A percentile compares a stretch with the other conserved stretches of the same genome.
phyloP scores from a whole-genome alignment of 202 grass and related monocot species.

The Zizania palustris region DNA sequence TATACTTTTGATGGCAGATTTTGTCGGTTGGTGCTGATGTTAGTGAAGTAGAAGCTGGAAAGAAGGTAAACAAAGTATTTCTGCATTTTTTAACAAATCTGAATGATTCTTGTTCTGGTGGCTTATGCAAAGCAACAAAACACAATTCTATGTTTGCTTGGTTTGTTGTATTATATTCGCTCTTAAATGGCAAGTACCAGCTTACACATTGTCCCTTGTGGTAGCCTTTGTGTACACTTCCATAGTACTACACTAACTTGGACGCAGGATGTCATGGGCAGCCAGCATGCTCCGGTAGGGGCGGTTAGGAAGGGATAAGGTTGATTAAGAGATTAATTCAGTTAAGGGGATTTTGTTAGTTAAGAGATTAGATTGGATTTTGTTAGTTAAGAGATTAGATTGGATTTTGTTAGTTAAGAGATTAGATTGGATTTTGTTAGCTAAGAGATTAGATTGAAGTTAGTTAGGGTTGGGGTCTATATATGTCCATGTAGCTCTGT shows the following conservation, averaged over 20 bases:
- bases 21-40: constrained; percentile 85
- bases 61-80: constrained; percentile 61
- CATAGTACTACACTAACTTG: background rate
- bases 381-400: no score
- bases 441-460: no score
- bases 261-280: no score
- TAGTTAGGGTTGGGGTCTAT: no score
- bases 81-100: constrained; percentile 4
- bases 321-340: no score
- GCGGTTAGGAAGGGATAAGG: no score
- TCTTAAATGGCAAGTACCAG: background rate
- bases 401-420: no score
- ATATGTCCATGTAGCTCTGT: no score
- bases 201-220: background rate
- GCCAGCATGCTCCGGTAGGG: no score
- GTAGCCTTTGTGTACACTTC: background rate
- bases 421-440: no score
- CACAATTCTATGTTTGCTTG: constrained; percentile 18
- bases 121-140: constrained; percentile 2
- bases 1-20: constrained; percentile 52
- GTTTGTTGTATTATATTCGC: background rate
- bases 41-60: constrained; percentile 76
- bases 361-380: no score
- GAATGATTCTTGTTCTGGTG: background rate
- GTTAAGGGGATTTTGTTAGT: no score